Conservation (phyloP, 2,329 filamentous ascomycete species). For the Alternaria hordeiaustralica region DNA sequence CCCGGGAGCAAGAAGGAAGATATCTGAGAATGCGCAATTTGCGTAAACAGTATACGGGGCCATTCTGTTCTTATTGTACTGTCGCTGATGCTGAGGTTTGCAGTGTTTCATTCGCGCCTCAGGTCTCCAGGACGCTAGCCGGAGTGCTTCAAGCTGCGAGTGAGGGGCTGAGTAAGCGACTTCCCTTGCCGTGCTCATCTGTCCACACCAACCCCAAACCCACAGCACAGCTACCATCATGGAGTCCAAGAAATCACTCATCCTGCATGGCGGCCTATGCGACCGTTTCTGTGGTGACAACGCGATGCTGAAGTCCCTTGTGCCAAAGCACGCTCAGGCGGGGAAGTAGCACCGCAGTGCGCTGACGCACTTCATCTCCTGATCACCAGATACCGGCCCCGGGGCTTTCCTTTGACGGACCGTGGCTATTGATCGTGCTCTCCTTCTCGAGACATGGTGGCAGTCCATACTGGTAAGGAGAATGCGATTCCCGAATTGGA, state of each 20-base stretch:
- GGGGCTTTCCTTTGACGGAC: not conserved
- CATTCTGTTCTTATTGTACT: constrained; percentile 38
- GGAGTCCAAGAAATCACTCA: not conserved
- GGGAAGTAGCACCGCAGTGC: not conserved
- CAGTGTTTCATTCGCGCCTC: constrained; percentile 42
- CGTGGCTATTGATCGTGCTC: not conserved
- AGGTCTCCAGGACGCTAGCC: constrained; percentile 18
- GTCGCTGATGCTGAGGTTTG: constrained; percentile 35
- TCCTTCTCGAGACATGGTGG: not conserved
- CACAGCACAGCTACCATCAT: not conserved
- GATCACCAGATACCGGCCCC: not conserved
- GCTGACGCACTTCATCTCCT: not conserved
- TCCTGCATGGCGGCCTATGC: not conserved
- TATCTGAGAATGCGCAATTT: constrained; percentile 2
- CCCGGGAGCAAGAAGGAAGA: constrained; percentile 15
- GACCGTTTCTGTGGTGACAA: not conserved
- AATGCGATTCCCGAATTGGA: not conserved
- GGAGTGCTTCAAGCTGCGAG: constrained; percentile 7
- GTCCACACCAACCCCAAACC: not conserved
- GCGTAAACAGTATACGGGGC: constrained; percentile 15
- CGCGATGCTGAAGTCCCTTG: not conserved
- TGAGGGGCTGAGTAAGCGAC: constrained; percentile 9
- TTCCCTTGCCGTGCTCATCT: not conserved
- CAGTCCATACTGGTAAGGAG: not conserved
- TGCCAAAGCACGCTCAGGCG: not conserved